phyloP scores from a whole-genome alignment of 2,329 filamentous ascomycete species.

The Orbilia ellipsospora region DNA sequence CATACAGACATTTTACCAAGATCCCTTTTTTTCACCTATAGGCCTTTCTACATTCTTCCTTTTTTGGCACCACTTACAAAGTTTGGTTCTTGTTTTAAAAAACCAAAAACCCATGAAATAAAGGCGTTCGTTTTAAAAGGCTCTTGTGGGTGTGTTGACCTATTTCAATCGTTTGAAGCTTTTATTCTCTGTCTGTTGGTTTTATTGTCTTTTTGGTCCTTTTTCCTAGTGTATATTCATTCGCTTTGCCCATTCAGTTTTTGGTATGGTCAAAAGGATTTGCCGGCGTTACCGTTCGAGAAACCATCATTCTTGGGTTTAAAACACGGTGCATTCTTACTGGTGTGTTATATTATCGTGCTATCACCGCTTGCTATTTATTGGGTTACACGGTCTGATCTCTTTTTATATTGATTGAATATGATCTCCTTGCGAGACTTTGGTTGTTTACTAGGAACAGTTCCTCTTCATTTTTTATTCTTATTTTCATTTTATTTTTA shows the following conservation, averaged over 20 bases:
- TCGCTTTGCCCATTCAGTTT: not conserved
- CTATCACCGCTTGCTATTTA: conserved; percentile 10
- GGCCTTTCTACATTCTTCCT: conserved; percentile 5
- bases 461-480: not conserved
- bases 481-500: too few relatives aligned
- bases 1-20: not conserved
- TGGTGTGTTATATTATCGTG: conserved; percentile 26
- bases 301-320: conserved; percentile 2
- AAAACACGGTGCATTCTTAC: conserved; percentile 20
- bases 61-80: not conserved
- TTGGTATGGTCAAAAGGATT: conserved; percentile 15
- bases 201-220: too few relatives aligned
- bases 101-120: conserved; percentile 19
- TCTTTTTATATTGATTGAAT: conserved; percentile 11
- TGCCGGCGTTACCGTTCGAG: conserved; percentile 37
- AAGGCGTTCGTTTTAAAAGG: conserved; percentile 40
- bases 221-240: not conserved
- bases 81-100: not conserved
- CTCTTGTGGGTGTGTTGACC: not conserved
- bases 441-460: too few relatives aligned
- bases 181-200: not conserved
- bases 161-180: not conserved
- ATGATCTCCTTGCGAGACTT: not conserved
- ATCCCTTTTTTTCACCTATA: not conserved
- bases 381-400: not conserved